phyloP scores from a whole-genome alignment of 1,284 basidiomycete genomes.

The Ustilago curta region DNA sequence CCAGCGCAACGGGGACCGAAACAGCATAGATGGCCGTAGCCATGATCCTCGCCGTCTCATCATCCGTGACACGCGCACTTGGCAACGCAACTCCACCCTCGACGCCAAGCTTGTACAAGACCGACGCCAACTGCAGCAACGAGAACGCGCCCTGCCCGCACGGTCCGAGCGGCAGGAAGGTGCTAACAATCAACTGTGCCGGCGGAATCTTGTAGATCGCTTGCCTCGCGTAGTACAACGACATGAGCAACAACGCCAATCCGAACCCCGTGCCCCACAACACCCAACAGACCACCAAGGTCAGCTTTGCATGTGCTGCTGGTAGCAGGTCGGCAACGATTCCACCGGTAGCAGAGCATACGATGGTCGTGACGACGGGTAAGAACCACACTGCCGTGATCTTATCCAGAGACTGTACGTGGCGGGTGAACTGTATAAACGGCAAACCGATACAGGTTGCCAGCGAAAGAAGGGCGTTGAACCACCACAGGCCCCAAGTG shows the following conservation, averaged over 20 bases:
- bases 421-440: slow-evolving; percentile 77
- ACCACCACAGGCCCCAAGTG: slow-evolving; percentile 81
- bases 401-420: slow-evolving; percentile 74
- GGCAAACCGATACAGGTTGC: slow-evolving; percentile 77
- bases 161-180: slow-evolving; percentile 75
- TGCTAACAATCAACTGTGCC: slow-evolving; percentile 74
- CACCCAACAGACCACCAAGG: slow-evolving; percentile 72
- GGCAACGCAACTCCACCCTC: slow-evolving; percentile 24
- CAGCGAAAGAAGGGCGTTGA: slow-evolving; percentile 75
- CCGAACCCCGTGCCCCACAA: slow-evolving; percentile 71
- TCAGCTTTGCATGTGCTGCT: slow-evolving; percentile 73
- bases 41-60: slow-evolving; percentile 41
- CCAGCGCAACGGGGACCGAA: slow-evolving; percentile 63
- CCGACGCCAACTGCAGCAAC: slow-evolving; percentile 71
- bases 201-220: slow-evolving; percentile 71
- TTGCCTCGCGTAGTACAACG: slow-evolving; percentile 74
- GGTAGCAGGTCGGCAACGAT: slow-evolving; percentile 74
- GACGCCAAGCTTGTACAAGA: slow-evolving; percentile 32
- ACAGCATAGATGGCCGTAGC: slow-evolving; percentile 53
- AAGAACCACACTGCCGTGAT: slow-evolving; percentile 72
- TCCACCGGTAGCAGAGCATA: slow-evolving; percentile 77
- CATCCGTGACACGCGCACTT: slow-evolving; percentile 14
- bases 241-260: slow-evolving; percentile 75
- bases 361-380: slow-evolving; percentile 79
- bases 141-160: slow-evolving; percentile 77